Evolutionary conservation across 495 filamentous ascomycete species (phyloP).

Genomic region (Neurospora sp.): DNA sequence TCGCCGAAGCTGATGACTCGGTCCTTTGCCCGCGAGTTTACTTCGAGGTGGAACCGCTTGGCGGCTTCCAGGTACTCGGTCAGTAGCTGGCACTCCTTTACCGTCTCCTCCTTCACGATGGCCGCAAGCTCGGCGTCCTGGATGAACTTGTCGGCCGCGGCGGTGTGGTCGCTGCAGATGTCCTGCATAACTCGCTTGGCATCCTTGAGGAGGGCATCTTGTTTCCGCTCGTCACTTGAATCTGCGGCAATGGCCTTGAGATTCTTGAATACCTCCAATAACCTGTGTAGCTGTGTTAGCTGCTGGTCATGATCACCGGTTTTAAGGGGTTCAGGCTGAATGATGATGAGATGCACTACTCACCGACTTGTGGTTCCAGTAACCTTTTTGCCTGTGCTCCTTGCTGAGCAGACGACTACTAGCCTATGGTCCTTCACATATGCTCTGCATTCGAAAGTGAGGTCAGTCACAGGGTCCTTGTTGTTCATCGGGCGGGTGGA

Average conservation of each 20-base stretch:
- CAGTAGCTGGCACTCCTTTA: constrained; percentile 58
- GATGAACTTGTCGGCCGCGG: constrained; percentile 54
- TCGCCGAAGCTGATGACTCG: constrained; percentile 87
- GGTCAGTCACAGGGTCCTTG: neutral
- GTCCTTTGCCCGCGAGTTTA: constrained; percentile 75
- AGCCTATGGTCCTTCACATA: constrained; percentile 58
- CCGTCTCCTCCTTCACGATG: constrained; percentile 49
- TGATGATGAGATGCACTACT: constrained; percentile 29
- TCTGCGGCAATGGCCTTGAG: constrained; percentile 59
- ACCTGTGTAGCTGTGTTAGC: constrained; percentile 17
- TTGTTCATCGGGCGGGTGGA: neutral
- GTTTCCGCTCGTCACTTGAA: constrained; percentile 47
- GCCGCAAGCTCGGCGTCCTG: constrained; percentile 48
- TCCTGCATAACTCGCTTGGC: constrained; percentile 64
- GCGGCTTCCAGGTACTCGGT: constrained; percentile 45
- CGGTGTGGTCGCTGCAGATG: constrained; percentile 63
- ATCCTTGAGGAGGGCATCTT: constrained; percentile 57
- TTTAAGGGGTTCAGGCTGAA: constrained; percentile 4
- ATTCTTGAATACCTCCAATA: constrained; percentile 50
- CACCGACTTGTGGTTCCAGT: constrained; percentile 93
- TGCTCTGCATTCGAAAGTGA: constrained; percentile 36
- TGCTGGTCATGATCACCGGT: neutral
- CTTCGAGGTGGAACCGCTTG: constrained; percentile 52
- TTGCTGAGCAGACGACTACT: constrained; percentile 85
- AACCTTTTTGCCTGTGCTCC: constrained; percentile 80